A percentile compares a stretch with the other conserved stretches of the same genome.
These are phyloP conservation scores for Rhodotorula kratochvilovae DNA, from an alignment of 768 basidiomycete genomes.

Conservation along the genomic window DNA sequence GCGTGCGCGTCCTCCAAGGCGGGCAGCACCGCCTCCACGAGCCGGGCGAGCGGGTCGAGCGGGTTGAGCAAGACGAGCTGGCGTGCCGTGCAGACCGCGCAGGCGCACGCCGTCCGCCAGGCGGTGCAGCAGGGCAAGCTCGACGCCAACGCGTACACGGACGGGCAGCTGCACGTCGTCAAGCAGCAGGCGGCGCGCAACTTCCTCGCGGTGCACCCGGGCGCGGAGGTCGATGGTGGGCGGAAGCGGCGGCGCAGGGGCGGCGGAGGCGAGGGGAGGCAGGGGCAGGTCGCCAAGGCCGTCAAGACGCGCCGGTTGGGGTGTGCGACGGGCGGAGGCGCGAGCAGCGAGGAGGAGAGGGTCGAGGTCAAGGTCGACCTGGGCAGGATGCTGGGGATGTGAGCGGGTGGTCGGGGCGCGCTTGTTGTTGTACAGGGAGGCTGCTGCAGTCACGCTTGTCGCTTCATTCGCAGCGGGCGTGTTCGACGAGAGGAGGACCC, in stretches of 20 bases:
- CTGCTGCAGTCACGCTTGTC: background rate
- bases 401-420: background rate
- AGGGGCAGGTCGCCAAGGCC: background rate
- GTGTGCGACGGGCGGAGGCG: background rate
- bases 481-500: background rate
- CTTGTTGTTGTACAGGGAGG: background rate
- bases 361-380: constrained; percentile 7
- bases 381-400: constrained; percentile 4
- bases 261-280: background rate
- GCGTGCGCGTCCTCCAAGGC: background rate
- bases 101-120: background rate
- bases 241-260: background rate
- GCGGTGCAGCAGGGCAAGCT: background rate
- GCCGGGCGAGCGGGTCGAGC: background rate
- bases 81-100: background rate
- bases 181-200: background rate
- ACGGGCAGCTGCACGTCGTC: background rate
- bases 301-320: background rate
- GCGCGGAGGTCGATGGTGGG: background rate
- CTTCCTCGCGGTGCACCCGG: background rate
- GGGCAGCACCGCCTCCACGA: background rate
- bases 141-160: background rate
- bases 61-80: background rate
- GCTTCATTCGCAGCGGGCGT: background rate
- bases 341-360: background rate